Conservation (phyloP, 2,329 filamentous ascomycete genomes). For the Clonostachys sp. region DNA sequence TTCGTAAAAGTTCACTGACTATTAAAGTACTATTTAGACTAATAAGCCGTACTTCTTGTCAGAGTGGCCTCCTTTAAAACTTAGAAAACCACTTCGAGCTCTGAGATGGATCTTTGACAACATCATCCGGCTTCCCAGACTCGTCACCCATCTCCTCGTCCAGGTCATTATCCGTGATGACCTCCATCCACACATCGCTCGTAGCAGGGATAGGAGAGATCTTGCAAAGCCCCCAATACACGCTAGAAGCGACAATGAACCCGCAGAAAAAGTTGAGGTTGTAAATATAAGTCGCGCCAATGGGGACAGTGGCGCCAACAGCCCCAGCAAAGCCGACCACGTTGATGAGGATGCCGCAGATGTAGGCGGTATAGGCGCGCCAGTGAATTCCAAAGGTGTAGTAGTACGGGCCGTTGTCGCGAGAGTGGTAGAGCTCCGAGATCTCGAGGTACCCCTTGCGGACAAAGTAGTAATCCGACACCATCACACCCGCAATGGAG, state of each 20-base stretch:
- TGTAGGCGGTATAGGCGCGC: constrained; percentile 79
- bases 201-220: constrained; percentile 69
- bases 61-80: too few relatives aligned
- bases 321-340: constrained; percentile 88
- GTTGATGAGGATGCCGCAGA: constrained; percentile 81
- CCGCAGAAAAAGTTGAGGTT: constrained; percentile 88
- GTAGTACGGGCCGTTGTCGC: constrained; percentile 65
- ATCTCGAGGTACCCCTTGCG: constrained; percentile 77
- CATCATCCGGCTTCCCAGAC: constrained; percentile 1
- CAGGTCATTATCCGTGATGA: constrained; percentile 55
- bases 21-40: too few relatives aligned
- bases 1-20: too few relatives aligned
- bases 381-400: constrained; percentile 72
- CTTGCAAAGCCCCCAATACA: constrained; percentile 69
- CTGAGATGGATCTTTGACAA: too few relatives aligned
- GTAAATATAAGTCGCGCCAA: constrained; percentile 81
- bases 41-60: too few relatives aligned
- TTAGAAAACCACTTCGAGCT: too few relatives aligned
- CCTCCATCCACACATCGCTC: constrained; percentile 74
- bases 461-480: constrained; percentile 83
- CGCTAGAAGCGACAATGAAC: constrained; percentile 61
- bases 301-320: constrained; percentile 66
- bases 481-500: constrained; percentile 87
- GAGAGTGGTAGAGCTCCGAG: constrained; percentile 73
- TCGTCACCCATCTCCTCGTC: constrained; percentile 45